Conservation (phyloP, 1,284 basidiomycete genomes). For the Cutaneotrichosporon mucoides region DNA sequence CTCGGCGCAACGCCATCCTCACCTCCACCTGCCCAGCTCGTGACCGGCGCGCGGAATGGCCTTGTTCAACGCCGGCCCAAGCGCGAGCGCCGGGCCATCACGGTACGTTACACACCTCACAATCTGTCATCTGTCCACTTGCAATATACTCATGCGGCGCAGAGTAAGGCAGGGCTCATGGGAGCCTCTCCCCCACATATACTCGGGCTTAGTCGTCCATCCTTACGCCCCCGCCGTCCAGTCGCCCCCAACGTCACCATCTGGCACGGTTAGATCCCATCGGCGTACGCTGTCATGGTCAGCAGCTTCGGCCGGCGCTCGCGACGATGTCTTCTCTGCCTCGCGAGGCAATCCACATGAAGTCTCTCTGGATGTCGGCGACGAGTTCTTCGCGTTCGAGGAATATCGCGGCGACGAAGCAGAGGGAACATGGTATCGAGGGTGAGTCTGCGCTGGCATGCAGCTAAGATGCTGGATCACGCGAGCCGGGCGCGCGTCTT, state of each 20-base stretch:
- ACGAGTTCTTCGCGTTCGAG: conserved; percentile 95
- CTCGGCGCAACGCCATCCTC: neutral
- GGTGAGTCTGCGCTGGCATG: neutral
- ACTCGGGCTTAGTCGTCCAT: conserved; percentile 42
- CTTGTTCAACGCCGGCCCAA: conserved; percentile 7
- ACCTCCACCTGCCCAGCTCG: neutral
- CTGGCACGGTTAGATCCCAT: conserved; percentile 14
- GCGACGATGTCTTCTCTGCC: conserved; percentile 12
- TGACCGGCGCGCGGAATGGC: conserved; percentile 5
- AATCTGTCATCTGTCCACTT: neutral
- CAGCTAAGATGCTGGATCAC: neutral
- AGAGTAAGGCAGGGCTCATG: conserved; percentile 27
- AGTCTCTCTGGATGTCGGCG: conserved; percentile 62
- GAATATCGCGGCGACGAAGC: conserved; percentile 60
- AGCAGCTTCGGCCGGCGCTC: conserved; percentile 13
- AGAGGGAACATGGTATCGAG: conserved; percentile 62
- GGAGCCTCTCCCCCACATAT: conserved; percentile 44
- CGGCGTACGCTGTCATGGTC: conserved; percentile 30
- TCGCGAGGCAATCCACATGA: conserved; percentile 40
- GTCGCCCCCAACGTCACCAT: conserved; percentile 21
- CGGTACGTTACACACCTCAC: conserved; percentile 5
- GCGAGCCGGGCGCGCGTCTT: neutral
- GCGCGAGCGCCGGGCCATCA: conserved; percentile 13
- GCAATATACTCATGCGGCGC: conserved; percentile 6
- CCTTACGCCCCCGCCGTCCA: conserved; percentile 35